Evolutionary conservation across 352 stramenopile genomes (phyloP).

Genomic region (Phytophthora nicotianae): DNA sequence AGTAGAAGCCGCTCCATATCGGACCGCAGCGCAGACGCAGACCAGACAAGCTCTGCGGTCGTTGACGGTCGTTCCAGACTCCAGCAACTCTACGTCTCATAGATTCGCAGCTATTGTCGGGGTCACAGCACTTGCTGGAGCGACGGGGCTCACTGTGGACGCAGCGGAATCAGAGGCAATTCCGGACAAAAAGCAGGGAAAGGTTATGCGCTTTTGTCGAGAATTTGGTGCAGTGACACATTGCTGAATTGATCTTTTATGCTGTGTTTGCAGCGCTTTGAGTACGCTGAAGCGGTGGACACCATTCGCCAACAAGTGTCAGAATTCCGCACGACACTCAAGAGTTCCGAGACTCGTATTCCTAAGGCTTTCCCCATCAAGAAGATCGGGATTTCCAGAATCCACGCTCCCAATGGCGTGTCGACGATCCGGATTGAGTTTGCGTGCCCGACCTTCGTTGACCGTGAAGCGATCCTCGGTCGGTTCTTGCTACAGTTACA

Average conservation of each 20-base stretch:
- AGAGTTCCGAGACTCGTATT: slow-evolving; percentile 70
- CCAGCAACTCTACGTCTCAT: slow-evolving; percentile 9
- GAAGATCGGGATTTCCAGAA: slow-evolving; percentile 83
- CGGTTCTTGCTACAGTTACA: slow-evolving; percentile 71
- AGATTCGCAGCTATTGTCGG: slow-evolving; percentile 23
- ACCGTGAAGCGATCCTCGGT: slow-evolving; percentile 75
- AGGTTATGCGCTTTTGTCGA: slow-evolving; percentile 23
- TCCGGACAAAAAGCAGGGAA: slow-evolving; percentile 34
- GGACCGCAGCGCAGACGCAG: neutral
- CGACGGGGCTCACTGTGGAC: slow-evolving; percentile 6
- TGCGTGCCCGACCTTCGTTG: slow-evolving; percentile 73
- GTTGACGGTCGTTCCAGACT: slow-evolving; percentile 9
- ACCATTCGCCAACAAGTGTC: slow-evolving; percentile 73
- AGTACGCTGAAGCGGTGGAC: slow-evolving; percentile 75
- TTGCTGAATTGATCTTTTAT: slow-evolving; percentile 6
- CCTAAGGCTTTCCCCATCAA: slow-evolving; percentile 82
- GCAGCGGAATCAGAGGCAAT: slow-evolving; percentile 24
- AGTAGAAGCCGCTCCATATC: neutral
- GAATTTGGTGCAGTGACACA: slow-evolving; percentile 2
- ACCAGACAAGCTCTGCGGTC: slow-evolving; percentile 7
- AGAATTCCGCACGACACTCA: slow-evolving; percentile 78
- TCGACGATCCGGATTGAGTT: slow-evolving; percentile 87
- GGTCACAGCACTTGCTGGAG: slow-evolving; percentile 22
- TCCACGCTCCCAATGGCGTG: slow-evolving; percentile 80
- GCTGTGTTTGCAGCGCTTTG: slow-evolving; percentile 44